Evolutionary conservation across 192 early-diverging fungal species (phyloP), one percentile per base, ranked within the genome.

Genomic region (Umbelopsis isabellina): DNA sequence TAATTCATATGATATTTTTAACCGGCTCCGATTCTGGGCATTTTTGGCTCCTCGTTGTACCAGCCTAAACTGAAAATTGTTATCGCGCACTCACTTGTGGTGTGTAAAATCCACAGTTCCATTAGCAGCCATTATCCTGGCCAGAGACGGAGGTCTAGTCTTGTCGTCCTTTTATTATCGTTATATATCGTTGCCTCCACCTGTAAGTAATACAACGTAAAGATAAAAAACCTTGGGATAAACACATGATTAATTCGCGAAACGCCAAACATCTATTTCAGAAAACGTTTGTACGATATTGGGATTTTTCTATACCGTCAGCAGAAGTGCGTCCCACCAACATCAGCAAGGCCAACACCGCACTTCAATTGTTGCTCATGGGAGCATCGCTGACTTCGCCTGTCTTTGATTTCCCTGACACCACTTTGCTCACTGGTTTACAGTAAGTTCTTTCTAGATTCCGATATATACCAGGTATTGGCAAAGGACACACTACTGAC

Each of bases 261-360:
- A 12, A 27, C 21, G 69, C 44, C 44, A 65, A 66, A 12, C 64
- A 25, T 74, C 21, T n/a, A 46, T 37, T 61, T 72, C 48, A 90
- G 86, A 97, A 95, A 85, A 96, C 95, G 1, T 79, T 90, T 37
- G 68, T 50, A 7, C 83, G 93, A 23, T 97, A 94, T 70, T 99
- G 91, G 85, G 95, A 97, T 75, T 84, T 97, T 21, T 90, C 93
- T 1, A 90, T 97, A 27, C 91, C 93, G 6, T 94, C 93, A 7
- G 94, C 93, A 1, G 95, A 99, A 82, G 94, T 99, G 8, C 81
- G 84, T 13, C 95, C 97, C 16, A 96, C 94, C 4, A 72, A 79
- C 27, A 92, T 97, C 45, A 94, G 93, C 81, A 98, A 97, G 81
- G 75, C 91, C 68, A 97, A 97, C 68, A 99, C 96, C 4, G 89